phyloP scores from a whole-genome alignment of 495 filamentous ascomycete species.

The Parachaetomium inaequale region DNA sequence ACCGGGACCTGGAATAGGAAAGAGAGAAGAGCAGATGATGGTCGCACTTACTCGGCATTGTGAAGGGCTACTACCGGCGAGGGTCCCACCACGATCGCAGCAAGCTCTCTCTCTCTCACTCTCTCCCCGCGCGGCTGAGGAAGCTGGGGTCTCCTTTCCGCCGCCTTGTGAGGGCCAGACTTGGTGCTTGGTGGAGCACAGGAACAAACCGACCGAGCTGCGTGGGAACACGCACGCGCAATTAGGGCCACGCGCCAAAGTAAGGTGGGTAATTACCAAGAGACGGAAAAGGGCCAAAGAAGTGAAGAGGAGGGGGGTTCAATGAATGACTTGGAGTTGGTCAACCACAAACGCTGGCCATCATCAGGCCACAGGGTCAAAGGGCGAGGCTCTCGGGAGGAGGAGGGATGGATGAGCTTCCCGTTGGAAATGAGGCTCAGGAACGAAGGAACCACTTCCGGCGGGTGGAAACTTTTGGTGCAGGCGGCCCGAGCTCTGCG shows the following conservation, averaged over 20 bases:
- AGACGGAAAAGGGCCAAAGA: slow-evolving; percentile 12
- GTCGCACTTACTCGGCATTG: slow-evolving; percentile 41
- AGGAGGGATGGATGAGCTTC: slow-evolving; percentile 12
- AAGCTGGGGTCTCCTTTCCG: slow-evolving; percentile 22
- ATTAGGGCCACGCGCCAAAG: background rate
- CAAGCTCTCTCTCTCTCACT: slow-evolving; percentile 12
- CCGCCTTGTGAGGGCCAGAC: slow-evolving; percentile 3
- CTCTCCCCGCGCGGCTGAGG: slow-evolving; percentile 14
- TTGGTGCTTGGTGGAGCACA: slow-evolving; percentile 13
- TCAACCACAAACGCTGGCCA: slow-evolving; percentile 36
- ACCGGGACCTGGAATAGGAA: slow-evolving; percentile 19
- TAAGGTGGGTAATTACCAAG: background rate
- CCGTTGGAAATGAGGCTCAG: slow-evolving; percentile 25
- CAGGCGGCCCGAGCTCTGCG: slow-evolving; percentile 12
- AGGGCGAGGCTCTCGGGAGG: slow-evolving; percentile 18
- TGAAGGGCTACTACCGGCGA: slow-evolving; percentile 20
- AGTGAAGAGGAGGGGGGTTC: slow-evolving; percentile 10
- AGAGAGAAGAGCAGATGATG: background rate
- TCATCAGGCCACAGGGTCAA: slow-evolving; percentile 27
- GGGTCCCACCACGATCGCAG: slow-evolving; percentile 16
- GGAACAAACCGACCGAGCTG: slow-evolving; percentile 11
- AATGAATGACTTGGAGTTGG: slow-evolving; percentile 37
- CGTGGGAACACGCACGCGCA: background rate
- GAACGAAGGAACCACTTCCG: slow-evolving; percentile 1
- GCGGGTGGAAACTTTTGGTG: slow-evolving; percentile 16